Conservation (phyloP, 1,284 basidiomycete species). For the Boletellus deceptivus region DNA sequence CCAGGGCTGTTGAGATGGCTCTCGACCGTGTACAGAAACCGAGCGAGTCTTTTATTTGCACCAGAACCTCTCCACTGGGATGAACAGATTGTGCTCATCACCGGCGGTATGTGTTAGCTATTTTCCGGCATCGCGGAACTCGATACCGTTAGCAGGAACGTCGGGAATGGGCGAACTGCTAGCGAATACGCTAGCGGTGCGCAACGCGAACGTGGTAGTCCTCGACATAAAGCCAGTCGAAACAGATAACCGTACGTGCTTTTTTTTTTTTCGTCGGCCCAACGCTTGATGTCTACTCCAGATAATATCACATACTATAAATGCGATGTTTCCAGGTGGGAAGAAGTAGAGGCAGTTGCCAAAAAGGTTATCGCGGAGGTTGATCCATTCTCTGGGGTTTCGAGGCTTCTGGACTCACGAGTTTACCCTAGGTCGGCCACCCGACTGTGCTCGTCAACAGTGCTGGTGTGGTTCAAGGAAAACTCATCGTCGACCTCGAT, state of each 20-base stretch:
- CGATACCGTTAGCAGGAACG: conserved; percentile 52
- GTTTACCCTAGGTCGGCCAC: conserved; percentile 65
- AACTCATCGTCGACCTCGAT: conserved; percentile 75
- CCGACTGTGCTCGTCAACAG: conserved; percentile 94
- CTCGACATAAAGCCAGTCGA: conserved; percentile 78
- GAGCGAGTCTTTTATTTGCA: conserved; percentile 59
- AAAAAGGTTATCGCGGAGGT: conserved; percentile 76
- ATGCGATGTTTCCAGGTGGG: conserved; percentile 88
- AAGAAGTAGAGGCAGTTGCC: conserved; percentile 72
- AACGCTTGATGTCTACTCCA: conserved; percentile 28
- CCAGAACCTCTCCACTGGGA: conserved; percentile 72
- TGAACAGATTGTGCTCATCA: conserved; percentile 84
- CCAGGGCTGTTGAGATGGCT: conserved; percentile 69
- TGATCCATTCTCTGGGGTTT: not conserved
- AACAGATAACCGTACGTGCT: conserved; percentile 67
- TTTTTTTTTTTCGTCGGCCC: not conserved
- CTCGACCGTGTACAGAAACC: conserved; percentile 72
- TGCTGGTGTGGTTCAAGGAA: conserved; percentile 93
- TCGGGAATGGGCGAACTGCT: conserved; percentile 87
- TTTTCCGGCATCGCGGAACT: not conserved
- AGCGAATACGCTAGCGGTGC: conserved; percentile 78
- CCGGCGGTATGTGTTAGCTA: conserved; percentile 63
- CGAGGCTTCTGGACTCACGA: not conserved
- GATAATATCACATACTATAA: conserved; percentile 81
- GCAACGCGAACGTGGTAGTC: conserved; percentile 81